Evolutionary conservation across 441 rosid species (phyloP).

Genomic region (Pelargonium exstipulatum): DNA sequence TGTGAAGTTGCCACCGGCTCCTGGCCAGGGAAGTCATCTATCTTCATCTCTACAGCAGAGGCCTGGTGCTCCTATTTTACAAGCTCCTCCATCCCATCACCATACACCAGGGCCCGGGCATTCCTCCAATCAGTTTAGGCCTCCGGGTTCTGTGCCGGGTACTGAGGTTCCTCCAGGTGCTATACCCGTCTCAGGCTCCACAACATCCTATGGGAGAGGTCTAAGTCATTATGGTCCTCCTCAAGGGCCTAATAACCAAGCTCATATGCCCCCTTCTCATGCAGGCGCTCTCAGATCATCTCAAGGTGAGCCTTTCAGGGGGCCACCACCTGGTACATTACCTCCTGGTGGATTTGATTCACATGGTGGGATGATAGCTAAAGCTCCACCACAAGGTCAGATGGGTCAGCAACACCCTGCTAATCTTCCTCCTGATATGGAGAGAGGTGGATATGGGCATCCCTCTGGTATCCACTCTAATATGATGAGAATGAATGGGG

Average conservation of each 20-base stretch:
- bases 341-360: constrained; percentile 21
- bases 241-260: constrained; percentile 35
- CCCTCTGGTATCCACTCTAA: constrained; percentile 26
- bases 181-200: constrained; percentile 26
- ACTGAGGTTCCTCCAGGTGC: constrained; percentile 32
- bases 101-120: constrained; percentile 33
- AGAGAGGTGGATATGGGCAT: constrained; percentile 25
- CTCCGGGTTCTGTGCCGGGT: constrained; percentile 31
- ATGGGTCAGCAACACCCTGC: constrained; percentile 26
- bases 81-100: constrained; percentile 32
- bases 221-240: constrained; percentile 31
- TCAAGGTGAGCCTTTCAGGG: constrained; percentile 23
- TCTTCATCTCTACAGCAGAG: constrained; percentile 37
- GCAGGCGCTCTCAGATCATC: constrained; percentile 22
- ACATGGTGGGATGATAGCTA: constrained; percentile 20
- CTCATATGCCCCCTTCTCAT: constrained; percentile 21
- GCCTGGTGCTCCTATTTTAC: constrained; percentile 38
- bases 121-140: constrained; percentile 35
- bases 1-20: constrained; percentile 23
- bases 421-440: constrained; percentile 20
- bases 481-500: constrained; percentile 34
- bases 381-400: constrained; percentile 20
- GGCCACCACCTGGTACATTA: constrained; percentile 14
- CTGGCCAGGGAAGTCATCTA: constrained; percentile 28
- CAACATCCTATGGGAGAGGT: constrained; percentile 36